Percentiles rank a stretch among this genome's conserved stretches.
Conservation (phyloP, 768 basidiomycete genomes). For the Leccinellum luteum region DNA sequence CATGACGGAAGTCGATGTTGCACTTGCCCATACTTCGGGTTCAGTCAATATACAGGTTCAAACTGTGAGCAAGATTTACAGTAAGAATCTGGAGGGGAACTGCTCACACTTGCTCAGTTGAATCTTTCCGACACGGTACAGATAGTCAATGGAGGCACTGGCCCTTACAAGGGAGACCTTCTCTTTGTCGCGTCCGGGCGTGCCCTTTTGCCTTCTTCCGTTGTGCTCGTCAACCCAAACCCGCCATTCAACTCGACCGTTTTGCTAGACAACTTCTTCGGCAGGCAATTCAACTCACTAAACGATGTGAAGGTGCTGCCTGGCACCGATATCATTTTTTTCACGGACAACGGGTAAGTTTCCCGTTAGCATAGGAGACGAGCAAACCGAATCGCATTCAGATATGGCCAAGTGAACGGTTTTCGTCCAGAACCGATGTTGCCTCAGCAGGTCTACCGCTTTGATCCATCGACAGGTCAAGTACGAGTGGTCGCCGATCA, state of each 20-base stretch:
- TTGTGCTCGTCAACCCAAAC: conserved; percentile 62
- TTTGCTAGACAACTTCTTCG: conserved; percentile 75
- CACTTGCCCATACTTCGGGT: conserved; percentile 35
- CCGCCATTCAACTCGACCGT: conserved; percentile 57
- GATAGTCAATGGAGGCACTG: conserved; percentile 72
- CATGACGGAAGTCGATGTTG: conserved; percentile 51
- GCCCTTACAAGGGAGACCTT: conserved; percentile 55
- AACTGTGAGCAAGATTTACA: conserved; percentile 27
- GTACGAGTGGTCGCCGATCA: conserved; percentile 75
- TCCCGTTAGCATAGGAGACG: neutral
- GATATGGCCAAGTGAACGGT: conserved; percentile 61
- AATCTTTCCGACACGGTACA: conserved; percentile 56
- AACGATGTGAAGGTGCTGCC: conserved; percentile 79
- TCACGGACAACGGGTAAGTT: conserved; percentile 68
- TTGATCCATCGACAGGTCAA: conserved; percentile 56
- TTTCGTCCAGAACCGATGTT: conserved; percentile 67
- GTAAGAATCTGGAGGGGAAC: neutral
- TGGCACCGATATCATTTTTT: conserved; percentile 61
- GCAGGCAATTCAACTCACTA: conserved; percentile 78
- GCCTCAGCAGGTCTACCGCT: conserved; percentile 19
- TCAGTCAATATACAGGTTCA: conserved; percentile 50
- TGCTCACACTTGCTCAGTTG: conserved; percentile 40
- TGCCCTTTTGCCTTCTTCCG: conserved; percentile 56
- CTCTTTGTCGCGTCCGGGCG: conserved; percentile 66
- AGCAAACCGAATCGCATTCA: conserved; percentile 20